Percentiles rank a stretch among this genome's conserved stretches.
Evolutionary conservation across 305 asterid species (phyloP).

Genomic region (Ilex paraguariensis): DNA sequence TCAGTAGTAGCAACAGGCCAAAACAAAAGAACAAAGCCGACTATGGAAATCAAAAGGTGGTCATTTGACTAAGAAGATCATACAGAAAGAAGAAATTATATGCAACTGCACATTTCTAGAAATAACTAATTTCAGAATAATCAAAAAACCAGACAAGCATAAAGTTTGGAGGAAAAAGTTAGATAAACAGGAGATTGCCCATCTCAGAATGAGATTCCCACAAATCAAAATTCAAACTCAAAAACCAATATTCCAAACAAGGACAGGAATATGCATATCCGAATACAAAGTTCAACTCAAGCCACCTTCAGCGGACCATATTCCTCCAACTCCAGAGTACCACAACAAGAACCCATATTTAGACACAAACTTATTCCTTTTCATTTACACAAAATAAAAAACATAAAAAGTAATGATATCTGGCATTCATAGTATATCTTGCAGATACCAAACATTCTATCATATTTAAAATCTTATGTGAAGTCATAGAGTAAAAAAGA

Average conservation of each 20-base stretch:
- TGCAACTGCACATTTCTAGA: neutral
- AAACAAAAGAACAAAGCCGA: neutral
- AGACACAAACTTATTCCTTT: neutral
- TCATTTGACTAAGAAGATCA: neutral
- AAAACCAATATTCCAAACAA: neutral
- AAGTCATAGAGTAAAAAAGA: too few relatives aligned
- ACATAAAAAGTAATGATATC: neutral
- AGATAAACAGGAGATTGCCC: neutral
- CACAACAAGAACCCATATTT: neutral
- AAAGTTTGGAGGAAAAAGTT: neutral
- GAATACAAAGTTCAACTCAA: neutral
- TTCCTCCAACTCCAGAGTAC: neutral
- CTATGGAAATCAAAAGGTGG: neutral
- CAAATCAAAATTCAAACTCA: neutral
- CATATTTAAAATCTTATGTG: too few relatives aligned
- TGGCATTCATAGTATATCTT: too few relatives aligned
- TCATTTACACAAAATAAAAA: neutral
- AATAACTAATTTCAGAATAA: neutral
- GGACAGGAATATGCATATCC: neutral
- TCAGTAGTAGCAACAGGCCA: neutral
- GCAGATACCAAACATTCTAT: too few relatives aligned
- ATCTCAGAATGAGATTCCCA: neutral
- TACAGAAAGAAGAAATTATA: neutral
- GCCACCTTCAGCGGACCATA: neutral
- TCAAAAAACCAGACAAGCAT: neutral